Evolutionary conservation across 179 eudicot genomes (phyloP), one percentile per base, ranked within the genome.

Genomic region (Amaranthus tricolor): DNA sequence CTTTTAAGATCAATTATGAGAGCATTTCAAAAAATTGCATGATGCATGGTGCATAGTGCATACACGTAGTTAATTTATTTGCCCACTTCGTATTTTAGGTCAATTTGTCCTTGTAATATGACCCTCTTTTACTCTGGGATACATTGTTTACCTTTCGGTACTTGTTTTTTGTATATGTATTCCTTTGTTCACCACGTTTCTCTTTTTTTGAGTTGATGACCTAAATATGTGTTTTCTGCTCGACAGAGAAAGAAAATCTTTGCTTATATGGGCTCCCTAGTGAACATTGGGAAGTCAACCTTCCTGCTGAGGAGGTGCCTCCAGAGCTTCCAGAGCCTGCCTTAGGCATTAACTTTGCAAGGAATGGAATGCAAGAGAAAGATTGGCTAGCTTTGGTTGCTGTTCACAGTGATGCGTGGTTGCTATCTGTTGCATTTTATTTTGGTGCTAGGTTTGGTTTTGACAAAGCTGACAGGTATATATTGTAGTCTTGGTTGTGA

Each of bases 251-350:
- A 74, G 88, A 85, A 70, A 85, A 85, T 56, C 82, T 85, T 16
- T 85, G 88, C 86, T 83, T 85, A 79, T 85, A 85, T 56, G 88
- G 88, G 58, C 83, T 78, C 70, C 88, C 88, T 6, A 83, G 74
- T 81, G 88, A 83, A 84, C 86, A 85, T 14, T 85, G 88, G 88
- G 88, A 85, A 78, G 88, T 85, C 74, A 85, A 83, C 74, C 72
- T 82, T 60, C 88, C 88, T 58, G 88, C 88, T 51, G 88, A 85
- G 62, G 88, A 85, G 80, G 88, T 85, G 51, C 88, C 88, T 19
- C 88, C 88, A 24, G 88, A 85, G 82, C 82, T 85, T 55, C 88
- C 88, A 7, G 88, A 85, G 79, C 88, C 88, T 71, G 88, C 88
- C 24, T 73, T 85, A 76, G 88, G 88, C 66, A 85, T 85, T 54